Evolutionary conservation across 2,329 filamentous ascomycete genomes (phyloP), one percentile per base, ranked within the genome.

Genomic region (Penicillium sp.): DNA sequence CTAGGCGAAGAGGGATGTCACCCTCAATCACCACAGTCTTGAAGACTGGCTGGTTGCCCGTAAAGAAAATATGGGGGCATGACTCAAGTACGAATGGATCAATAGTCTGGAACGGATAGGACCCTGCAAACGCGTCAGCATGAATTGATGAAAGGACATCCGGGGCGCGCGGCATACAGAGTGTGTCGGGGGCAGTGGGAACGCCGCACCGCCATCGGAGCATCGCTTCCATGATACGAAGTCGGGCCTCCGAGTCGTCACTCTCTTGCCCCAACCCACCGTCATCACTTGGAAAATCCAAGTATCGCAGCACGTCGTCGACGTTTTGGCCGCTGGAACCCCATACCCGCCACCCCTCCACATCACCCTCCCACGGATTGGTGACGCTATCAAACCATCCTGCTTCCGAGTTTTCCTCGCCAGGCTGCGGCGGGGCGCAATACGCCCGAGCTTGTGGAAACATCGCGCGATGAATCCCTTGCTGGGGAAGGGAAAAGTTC

Each of bases 191-290:
- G 1, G 93, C 93, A 0, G 93, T 98, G 1, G 93, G 93, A 4
- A 93, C 93, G 51, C 82, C 82, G 60, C 88, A 87, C 47, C 93
- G 79, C 93, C 93, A 98, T 43, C 89, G 78, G 51, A 94, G 82
- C 80, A 94, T 93, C 41, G 84, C 83, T 67, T 97, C 93, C 86
- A 97, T 93, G 78, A 96, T 87, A 32, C 84, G 83, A 17, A 97
- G 60, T 14, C 90, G 73, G 53, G 89, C 81, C 28, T 88, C 80
- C 23, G 80, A 83, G 28, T 69, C 64, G 32, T 62, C 48, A n/a
- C 53, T 52, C 18, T 54, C 57, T 1, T 44, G 45, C 7, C 54
- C 51, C 2, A 44, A 44, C 20, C 48, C 54, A 6, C 47, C 50
- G 21, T 60, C 59, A 1, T 62, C 57, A 27, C 57, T 57, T 4